phyloP scores from a whole-genome alignment of 345 rosid genomes.

The Lumnitzera littorea region DNA sequence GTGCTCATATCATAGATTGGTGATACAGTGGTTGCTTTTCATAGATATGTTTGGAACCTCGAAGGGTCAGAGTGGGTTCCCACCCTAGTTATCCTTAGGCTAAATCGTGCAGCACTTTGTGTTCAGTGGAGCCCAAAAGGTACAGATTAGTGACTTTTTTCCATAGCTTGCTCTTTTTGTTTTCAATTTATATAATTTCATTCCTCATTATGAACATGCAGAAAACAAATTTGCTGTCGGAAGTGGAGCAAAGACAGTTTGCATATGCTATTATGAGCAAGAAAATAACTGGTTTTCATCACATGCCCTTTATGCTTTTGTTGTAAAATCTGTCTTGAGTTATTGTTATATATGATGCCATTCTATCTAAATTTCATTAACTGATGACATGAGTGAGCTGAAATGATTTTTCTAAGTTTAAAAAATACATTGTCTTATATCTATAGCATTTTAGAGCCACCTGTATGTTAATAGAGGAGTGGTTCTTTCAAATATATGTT shows the following conservation, averaged over 20 bases:
- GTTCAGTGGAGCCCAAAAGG: conserved; percentile 97
- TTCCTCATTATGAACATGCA: conserved; percentile 14
- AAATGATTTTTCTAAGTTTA: too few relatives aligned
- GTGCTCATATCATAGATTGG: not conserved
- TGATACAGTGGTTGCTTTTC: not conserved
- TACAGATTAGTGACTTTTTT: conserved; percentile 12
- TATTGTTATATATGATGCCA: not conserved
- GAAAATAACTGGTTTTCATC: conserved; percentile 85
- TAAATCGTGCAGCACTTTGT: conserved; percentile 96
- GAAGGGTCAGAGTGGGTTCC: conserved; percentile 95
- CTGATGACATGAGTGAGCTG: not conserved
- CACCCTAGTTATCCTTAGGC: conserved; percentile 93
- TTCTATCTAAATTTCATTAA: not conserved
- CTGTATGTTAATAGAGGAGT: too few relatives aligned
- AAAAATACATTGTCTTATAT: too few relatives aligned
- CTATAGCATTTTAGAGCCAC: too few relatives aligned
- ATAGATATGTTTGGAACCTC: conserved; percentile 85
- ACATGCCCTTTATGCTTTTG: not conserved
- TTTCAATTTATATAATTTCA: not conserved
- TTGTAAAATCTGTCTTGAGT: not conserved
- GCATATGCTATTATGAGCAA: conserved; percentile 96
- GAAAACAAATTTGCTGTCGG: conserved; percentile 99
- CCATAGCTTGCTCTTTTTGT: not conserved
- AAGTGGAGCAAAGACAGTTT: conserved; percentile 96
- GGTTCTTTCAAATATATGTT: too few relatives aligned